Conservation (phyloP, 768 basidiomycete species). For the Coprinellus aureogranulatus region DNA sequence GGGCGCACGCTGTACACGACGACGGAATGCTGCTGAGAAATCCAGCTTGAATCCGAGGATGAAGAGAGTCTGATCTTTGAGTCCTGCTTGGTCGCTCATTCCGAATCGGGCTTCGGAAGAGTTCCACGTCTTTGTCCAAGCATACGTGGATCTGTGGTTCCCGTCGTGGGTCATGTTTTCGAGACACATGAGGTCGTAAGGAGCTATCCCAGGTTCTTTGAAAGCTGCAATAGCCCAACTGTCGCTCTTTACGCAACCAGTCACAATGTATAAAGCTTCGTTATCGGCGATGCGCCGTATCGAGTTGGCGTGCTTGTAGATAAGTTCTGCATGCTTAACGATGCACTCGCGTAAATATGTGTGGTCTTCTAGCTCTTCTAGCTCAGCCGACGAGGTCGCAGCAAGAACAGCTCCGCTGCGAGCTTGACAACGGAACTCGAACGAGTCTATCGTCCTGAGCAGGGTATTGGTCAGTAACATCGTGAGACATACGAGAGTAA, state of each 20-base stretch:
- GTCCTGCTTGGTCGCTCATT: neutral
- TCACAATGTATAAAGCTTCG: neutral
- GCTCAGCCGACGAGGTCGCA: neutral
- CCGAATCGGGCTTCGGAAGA: neutral
- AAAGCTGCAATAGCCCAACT: neutral
- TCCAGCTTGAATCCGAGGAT: neutral
- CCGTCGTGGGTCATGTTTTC: neutral
- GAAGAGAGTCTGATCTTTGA: neutral
- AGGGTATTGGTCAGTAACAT: neutral
- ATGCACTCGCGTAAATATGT: neutral
- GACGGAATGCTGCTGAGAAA: neutral
- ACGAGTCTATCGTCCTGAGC: neutral
- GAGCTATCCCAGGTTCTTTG: neutral
- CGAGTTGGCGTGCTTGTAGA: neutral
- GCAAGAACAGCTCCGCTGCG: neutral
- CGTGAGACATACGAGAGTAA: too few species aligned
- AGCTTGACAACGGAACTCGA: neutral
- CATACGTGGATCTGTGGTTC: neutral
- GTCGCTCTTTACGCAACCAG: neutral
- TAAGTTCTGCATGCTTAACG: neutral
- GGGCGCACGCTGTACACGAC: too few species aligned
- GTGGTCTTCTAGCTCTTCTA: neutral
- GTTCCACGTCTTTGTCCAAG: neutral
- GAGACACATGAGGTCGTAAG: neutral
- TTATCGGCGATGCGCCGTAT: neutral